Evolutionary conservation across 2,329 filamentous ascomycete genomes (phyloP), one percentile per base, ranked within the genome.

Genomic region (Neoscytalidium dimidiatum): DNA sequence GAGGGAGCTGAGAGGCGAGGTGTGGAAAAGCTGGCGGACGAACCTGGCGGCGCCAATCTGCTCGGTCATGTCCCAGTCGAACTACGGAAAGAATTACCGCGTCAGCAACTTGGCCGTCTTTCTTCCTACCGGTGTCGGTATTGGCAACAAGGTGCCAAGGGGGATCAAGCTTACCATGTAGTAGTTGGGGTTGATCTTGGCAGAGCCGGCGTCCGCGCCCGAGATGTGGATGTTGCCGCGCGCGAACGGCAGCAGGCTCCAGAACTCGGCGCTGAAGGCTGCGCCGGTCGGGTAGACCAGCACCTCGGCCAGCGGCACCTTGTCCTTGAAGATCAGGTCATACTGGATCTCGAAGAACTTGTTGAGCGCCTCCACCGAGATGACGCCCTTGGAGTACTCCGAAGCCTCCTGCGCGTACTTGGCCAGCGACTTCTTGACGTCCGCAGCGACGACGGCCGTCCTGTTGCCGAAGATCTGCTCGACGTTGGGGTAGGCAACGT

Each of bases 251-350:
- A 78, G 67, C 11, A 78, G 69, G 46, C 73, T 76, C 78, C 78
- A 79, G 44, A 73, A 72, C 33, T 80, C 77, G n/a, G 73, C 71
- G 17, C 80, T 70, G 3, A 75, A 68, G 1, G 71, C 69, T 1
- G 69, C 73, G 2, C 68, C 68, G 2, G 68, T 65, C 1, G 77
- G 75, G 0, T 74, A 71, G 69, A 80, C 79, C 51, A 86, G 70
- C 0, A 83, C 74, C 69, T 86, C 84, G 0, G 77, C 80, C 2
- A 84, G 72, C 0, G 84, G 58, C 23, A 62, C 64, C 51, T 41
- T 44, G 26, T 63, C 61, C 28, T 68, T 68, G 81, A 0, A 83
- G 49, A 62, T 62, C 13, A 68, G 65, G 67, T 68, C 35, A 51
- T 66, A 23, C 63, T 67, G 62, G 33, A 69, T 64, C 4, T 63